Conservation (phyloP, 768 basidiomycete genomes). For the Auricularia cornea region DNA sequence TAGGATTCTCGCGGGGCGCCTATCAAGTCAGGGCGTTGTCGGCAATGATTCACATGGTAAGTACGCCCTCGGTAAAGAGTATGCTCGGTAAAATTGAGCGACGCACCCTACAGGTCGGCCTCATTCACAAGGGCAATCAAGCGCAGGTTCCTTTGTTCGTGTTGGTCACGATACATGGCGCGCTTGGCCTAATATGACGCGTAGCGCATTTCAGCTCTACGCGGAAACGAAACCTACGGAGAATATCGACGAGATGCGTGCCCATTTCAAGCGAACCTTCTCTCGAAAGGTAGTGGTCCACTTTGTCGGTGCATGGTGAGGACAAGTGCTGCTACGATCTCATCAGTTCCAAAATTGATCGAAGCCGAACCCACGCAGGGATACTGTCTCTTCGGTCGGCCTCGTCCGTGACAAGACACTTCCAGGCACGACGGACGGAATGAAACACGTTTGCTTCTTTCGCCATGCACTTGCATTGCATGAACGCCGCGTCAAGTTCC, state of each 20-base stretch:
- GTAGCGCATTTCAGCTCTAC: conserved; percentile 33
- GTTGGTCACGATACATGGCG: not conserved
- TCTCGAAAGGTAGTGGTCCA: conserved; percentile 31
- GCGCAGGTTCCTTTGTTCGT: conserved; percentile 33
- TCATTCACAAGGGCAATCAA: conserved; percentile 31
- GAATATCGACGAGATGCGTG: conserved; percentile 15
- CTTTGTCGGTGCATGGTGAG: conserved; percentile 39
- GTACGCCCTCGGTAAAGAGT: not conserved
- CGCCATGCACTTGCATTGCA: conserved; percentile 42
- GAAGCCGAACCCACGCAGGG: no score
- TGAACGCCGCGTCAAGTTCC: conserved; percentile 39
- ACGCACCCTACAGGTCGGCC: conserved; percentile 26
- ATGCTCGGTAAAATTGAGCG: not conserved
- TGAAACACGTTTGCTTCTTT: conserved; percentile 33
- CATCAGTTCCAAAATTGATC: no score
- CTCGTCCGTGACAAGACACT: conserved; percentile 22
- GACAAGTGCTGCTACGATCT: not conserved
- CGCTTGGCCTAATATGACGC: not conserved
- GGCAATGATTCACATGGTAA: conserved; percentile 34
- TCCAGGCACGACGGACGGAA: conserved; percentile 23
- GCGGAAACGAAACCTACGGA: conserved; percentile 13
- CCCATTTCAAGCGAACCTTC: conserved; percentile 29
- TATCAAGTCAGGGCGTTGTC: conserved; percentile 37
- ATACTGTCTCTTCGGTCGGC: conserved; percentile 31
- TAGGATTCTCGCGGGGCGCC: conserved; percentile 41